Percentiles rank a stretch among this genome's conserved stretches.
phyloP scores from a whole-genome alignment of 208 protist species.

The Trypanosoma melophagium region DNA sequence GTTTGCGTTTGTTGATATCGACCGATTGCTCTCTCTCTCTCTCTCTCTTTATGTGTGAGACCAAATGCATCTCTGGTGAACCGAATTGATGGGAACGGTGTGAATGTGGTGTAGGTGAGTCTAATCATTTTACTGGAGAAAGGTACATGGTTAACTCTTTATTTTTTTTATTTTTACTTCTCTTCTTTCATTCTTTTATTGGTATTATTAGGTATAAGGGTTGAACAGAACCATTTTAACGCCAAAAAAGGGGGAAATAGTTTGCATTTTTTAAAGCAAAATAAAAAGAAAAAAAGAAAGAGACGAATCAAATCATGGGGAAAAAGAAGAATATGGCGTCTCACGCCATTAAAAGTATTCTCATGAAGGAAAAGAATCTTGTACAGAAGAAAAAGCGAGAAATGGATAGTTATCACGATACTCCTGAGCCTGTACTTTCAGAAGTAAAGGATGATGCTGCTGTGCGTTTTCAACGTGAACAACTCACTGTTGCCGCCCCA shows the following conservation, averaged over 20 bases:
- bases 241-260: neutral
- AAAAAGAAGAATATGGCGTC: constrained; percentile 70
- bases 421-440: constrained; percentile 33
- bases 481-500: constrained; percentile 62
- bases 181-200: constrained; percentile 17
- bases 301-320: constrained; percentile 41
- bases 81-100: too few relatives aligned
- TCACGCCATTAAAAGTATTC: constrained; percentile 87
- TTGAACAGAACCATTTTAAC: neutral
- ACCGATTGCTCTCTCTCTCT: too few relatives aligned
- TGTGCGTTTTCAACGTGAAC: constrained; percentile 56
- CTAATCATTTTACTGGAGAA: too few relatives aligned
- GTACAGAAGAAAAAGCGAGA: constrained; percentile 87
- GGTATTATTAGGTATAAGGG: constrained; percentile 1
- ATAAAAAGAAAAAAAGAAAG: neutral
- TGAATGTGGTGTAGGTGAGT: too few relatives aligned
- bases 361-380: constrained; percentile 91
- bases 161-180: constrained; percentile 8
- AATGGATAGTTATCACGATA: constrained; percentile 70
- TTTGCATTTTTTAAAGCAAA: neutral
- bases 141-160: constrained; percentile 14
- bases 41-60: too few relatives aligned
- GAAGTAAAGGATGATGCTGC: constrained; percentile 69
- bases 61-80: too few relatives aligned
- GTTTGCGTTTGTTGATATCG: neutral